phyloP scores from a whole-genome alignment of 2,329 filamentous ascomycete genomes.

The Cladosporium sphaerospermum region DNA sequence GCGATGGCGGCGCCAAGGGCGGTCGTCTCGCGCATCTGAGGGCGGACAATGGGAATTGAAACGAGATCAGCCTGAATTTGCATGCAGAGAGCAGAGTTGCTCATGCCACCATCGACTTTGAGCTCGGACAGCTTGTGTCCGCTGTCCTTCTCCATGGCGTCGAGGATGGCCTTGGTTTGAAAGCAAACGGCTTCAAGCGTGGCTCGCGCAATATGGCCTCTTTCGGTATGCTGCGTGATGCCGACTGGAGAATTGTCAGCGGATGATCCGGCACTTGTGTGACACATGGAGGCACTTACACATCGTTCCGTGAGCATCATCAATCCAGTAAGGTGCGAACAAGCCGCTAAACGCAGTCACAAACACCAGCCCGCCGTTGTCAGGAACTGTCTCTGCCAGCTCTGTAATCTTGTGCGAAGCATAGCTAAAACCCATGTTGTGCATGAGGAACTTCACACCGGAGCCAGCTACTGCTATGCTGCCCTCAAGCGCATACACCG shows the following conservation, averaged over 20 bases:
- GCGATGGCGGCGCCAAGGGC: slow-evolving; percentile 83
- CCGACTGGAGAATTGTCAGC: slow-evolving; percentile 22
- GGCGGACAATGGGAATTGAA: slow-evolving; percentile 74
- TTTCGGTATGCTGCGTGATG: slow-evolving; percentile 62
- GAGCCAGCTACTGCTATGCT: slow-evolving; percentile 74
- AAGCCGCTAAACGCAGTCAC: slow-evolving; percentile 88
- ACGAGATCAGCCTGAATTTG: slow-evolving; percentile 84
- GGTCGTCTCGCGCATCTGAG: slow-evolving; percentile 85
- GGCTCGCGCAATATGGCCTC: slow-evolving; percentile 79
- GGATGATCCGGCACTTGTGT: not conserved
- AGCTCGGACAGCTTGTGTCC: slow-evolving; percentile 67
- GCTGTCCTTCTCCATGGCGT: slow-evolving; percentile 85
- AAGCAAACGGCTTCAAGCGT: slow-evolving; percentile 88
- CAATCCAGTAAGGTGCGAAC: slow-evolving; percentile 92
- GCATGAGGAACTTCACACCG: slow-evolving; percentile 37
- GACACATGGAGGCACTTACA: slow-evolving; percentile 45
- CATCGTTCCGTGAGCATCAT: slow-evolving; percentile 82
- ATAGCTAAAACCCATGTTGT: slow-evolving; percentile 60
- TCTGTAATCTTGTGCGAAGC: slow-evolving; percentile 59
- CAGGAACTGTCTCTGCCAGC: slow-evolving; percentile 56
- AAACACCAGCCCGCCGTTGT: slow-evolving; percentile 78
- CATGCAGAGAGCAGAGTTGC: slow-evolving; percentile 84
- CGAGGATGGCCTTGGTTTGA: slow-evolving; percentile 85
- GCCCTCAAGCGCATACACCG: slow-evolving; percentile 72
- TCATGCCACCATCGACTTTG: slow-evolving; percentile 84